Evolutionary conservation across 1,284 basidiomycete genomes (phyloP), one percentile per base, ranked within the genome.

Genomic region (Malassezia sympodialis): DNA sequence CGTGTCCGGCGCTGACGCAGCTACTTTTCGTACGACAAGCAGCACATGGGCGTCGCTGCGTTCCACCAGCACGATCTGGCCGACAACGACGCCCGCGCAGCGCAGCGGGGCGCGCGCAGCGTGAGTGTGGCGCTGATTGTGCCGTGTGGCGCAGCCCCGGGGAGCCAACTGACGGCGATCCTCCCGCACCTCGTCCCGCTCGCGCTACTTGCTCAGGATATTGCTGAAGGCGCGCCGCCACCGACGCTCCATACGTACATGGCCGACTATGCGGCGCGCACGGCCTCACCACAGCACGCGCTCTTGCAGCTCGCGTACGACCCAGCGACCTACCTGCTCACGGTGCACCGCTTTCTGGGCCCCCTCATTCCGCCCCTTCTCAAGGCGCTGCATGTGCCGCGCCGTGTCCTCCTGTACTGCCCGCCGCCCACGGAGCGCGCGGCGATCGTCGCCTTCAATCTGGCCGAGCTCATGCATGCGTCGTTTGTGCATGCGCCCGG

Each of bases 381-480:
- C 21, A 57, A 57, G 39, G 19, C 44, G 12, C 24, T 57, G 24
- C 23, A 46, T 28, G 23, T 57, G 2, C 50, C 55, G 14, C 45
- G 35, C 17, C 55, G 55, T 15, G 10, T 57, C 19, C 26, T 57
- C 24, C 40, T 57, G 15, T 57, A 57, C 48, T 44, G 48, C 34
- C 49, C 55, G 17, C 44, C 50, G n/a, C 55, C 55, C 7, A 26
- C 49, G n/a, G 55, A 51, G 32, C 55, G 55, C 10, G 49, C 49
- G 1, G 55, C 55, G 26, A 52, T 52, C 19, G 17, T 52, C 11
- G 55, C 49, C 0, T 57, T 48, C 42, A 52, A 57, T 26, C 35
- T 57, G 2, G 51, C 55, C 4, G 55, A 57, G 42, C 26, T 57
- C 24, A 46, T 57, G 30, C 49, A 49, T 14, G 48, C 55, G 1